Percentiles rank a stretch among this genome's conserved stretches.
phyloP scores from a whole-genome alignment of 768 basidiomycete genomes.

The Termitomyces sp. region DNA sequence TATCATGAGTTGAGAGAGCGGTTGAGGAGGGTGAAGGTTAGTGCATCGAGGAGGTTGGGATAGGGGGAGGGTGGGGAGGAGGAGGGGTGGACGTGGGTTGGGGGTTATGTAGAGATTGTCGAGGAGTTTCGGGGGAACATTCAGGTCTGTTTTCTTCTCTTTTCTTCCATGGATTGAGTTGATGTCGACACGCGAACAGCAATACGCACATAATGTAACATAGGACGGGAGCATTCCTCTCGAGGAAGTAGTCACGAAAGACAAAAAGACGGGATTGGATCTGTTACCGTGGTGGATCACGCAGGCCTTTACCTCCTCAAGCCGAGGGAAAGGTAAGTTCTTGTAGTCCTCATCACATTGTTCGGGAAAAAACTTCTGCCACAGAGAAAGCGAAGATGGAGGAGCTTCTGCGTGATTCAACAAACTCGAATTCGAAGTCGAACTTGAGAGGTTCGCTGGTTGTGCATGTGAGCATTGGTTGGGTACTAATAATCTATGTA shows the following conservation, averaged over 20 bases:
- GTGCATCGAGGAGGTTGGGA: background rate
- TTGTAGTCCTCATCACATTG: too few relatives aligned
- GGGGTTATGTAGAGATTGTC: constrained; percentile 51
- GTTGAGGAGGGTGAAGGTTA: constrained; percentile 49
- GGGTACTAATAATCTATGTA: too few relatives aligned
- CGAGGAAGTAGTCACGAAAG: constrained; percentile 31
- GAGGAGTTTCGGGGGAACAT: constrained; percentile 58
- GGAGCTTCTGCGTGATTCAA: background rate
- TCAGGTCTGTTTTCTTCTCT: constrained; percentile 26
- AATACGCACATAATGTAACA: constrained; percentile 14
- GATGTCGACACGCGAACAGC: constrained; percentile 40
- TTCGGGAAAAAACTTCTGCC: too few relatives aligned
- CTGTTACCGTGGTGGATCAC: constrained; percentile 46
- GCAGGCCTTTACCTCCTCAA: constrained; percentile 26
- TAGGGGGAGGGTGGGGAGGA: constrained; percentile 23
- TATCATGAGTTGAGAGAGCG: constrained; percentile 63
- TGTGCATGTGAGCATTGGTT: too few relatives aligned
- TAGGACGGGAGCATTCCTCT: constrained; percentile 16
- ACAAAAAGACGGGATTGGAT: constrained; percentile 32
- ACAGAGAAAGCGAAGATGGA: background rate
- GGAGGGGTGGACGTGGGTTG: constrained; percentile 40
- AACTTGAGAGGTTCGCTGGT: too few relatives aligned
- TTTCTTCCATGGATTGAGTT: constrained; percentile 2
- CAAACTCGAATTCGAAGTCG: too few relatives aligned
- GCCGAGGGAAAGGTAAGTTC: background rate